phyloP scores from a whole-genome alignment of 1,139 yeast species.

The Kurtzmaniella quercitrusa region DNA sequence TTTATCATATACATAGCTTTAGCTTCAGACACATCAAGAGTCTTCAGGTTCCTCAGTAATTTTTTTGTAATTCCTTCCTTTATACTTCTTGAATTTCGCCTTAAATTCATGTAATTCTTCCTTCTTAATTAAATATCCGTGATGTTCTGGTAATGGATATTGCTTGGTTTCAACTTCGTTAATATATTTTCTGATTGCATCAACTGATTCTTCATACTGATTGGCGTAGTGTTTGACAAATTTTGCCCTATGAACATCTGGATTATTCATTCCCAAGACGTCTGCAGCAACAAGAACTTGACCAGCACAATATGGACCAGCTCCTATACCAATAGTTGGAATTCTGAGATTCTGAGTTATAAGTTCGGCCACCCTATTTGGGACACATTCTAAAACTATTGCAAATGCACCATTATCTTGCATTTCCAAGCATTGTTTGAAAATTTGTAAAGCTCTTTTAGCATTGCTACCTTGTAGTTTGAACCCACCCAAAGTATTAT shows the following conservation, averaged over 20 bases:
- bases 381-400: conserved; percentile 81
- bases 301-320: conserved; percentile 80
- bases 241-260: conserved; percentile 50
- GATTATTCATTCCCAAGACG: conserved; percentile 68
- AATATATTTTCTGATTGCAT: conserved; percentile 51
- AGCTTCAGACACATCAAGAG: not conserved
- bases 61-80: not conserved
- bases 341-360: conserved; percentile 57
- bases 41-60: not conserved
- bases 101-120: conserved; percentile 56
- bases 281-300: conserved; percentile 90
- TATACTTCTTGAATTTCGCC: conserved; percentile 2
- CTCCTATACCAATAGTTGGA: conserved; percentile 96
- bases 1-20: not conserved
- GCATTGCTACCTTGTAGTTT: conserved; percentile 73
- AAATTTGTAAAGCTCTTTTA: conserved; percentile 53
- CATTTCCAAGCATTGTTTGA: conserved; percentile 63
- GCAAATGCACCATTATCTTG: conserved; percentile 78
- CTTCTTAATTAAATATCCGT: conserved; percentile 68
- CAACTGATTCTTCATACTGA: conserved; percentile 45
- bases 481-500: conserved; percentile 78
- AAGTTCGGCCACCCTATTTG: conserved; percentile 62
- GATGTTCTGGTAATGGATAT: conserved; percentile 62
- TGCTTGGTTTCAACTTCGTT: conserved; percentile 48
- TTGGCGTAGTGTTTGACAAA: conserved; percentile 72